Evolutionary conservation across 768 basidiomycete species (phyloP).

Genomic region (Baorangia bicolor): DNA sequence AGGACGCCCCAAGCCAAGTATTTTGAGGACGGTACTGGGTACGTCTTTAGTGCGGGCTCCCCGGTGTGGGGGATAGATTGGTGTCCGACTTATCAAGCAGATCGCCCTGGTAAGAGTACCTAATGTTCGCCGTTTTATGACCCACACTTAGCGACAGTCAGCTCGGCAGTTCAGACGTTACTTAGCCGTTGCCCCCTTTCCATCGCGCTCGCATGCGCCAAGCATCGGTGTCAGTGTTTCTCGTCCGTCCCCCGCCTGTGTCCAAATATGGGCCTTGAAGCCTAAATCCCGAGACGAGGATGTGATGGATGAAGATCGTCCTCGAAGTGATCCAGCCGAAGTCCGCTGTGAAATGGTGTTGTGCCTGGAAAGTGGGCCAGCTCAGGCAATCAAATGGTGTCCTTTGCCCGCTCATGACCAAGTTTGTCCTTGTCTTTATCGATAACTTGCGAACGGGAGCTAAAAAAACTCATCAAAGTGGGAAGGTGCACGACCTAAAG

Average conservation of each 20-base stretch:
- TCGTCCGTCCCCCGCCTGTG: slow-evolving; percentile 59
- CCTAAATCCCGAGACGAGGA: slow-evolving; percentile 17
- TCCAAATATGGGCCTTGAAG: slow-evolving; percentile 83
- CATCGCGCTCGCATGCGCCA: slow-evolving; percentile 61
- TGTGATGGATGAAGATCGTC: slow-evolving; percentile 27
- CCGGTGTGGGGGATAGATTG: slow-evolving; percentile 92
- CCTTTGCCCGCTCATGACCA: slow-evolving; percentile 79
- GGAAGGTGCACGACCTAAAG: slow-evolving; percentile 18
- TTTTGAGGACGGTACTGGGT: slow-evolving; percentile 55
- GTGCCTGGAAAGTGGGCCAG: slow-evolving; percentile 79
- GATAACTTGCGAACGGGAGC: neutral
- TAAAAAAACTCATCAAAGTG: slow-evolving; percentile 14
- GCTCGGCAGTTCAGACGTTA: slow-evolving; percentile 67
- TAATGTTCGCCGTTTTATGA: neutral
- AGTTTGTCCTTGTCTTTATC: slow-evolving; percentile 29
- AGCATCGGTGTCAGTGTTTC: slow-evolving; percentile 59
- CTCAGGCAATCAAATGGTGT: slow-evolving; percentile 88
- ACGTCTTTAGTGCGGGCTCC: slow-evolving; percentile 84
- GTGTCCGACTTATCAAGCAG: slow-evolving; percentile 76
- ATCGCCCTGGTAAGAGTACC: slow-evolving; percentile 47
- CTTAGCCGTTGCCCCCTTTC: slow-evolving; percentile 78
- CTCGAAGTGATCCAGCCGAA: slow-evolving; percentile 17
- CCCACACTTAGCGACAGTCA: slow-evolving; percentile 24
- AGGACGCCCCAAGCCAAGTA: too few relatives aligned
- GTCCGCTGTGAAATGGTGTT: slow-evolving; percentile 83